Conservation (phyloP, 2,329 filamentous ascomycete species). For the Sporothrix brasiliensis region DNA sequence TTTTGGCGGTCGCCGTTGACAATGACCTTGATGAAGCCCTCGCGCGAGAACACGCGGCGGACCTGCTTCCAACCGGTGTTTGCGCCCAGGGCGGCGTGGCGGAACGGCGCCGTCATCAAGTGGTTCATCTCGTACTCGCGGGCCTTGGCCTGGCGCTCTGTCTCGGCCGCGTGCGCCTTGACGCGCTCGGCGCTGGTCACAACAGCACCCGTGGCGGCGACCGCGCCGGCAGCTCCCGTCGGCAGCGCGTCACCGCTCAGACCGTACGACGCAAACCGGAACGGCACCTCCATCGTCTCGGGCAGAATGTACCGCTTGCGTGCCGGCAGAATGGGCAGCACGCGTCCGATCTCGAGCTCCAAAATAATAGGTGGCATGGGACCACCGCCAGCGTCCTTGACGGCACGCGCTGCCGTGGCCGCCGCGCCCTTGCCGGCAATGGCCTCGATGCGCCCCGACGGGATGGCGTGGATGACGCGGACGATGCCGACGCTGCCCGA, state of each 20-base stretch:
- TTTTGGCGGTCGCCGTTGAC: conserved; percentile 52
- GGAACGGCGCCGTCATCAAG: conserved; percentile 61
- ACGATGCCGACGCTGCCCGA: conserved; percentile 62
- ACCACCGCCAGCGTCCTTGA: conserved; percentile 32
- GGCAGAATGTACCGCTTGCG: conserved; percentile 49
- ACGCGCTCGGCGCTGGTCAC: conserved; percentile 37
- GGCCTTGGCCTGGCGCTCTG: conserved; percentile 45
- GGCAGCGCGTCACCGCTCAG: conserved; percentile 29
- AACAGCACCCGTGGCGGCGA: not conserved
- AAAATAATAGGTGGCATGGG: conserved; percentile 48
- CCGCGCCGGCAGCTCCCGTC: not conserved
- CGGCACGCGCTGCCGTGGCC: conserved; percentile 33
- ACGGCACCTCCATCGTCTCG: conserved; percentile 45
- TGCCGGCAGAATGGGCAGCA: conserved; percentile 52
- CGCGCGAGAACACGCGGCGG: conserved; percentile 57
- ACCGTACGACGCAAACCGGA: conserved; percentile 42
- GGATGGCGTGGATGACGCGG: conserved; percentile 59
- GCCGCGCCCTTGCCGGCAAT: conserved; percentile 31
- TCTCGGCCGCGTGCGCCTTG: conserved; percentile 43
- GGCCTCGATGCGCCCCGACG: conserved; percentile 39
- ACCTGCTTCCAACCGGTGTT: conserved; percentile 50
- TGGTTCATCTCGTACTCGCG: conserved; percentile 59
- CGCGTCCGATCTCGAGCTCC: conserved; percentile 56
- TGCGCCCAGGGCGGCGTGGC: conserved; percentile 51
- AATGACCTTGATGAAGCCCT: conserved; percentile 58